These are phyloP conservation scores for Fusarium heterosporum DNA, from an alignment of 2,329 filamentous ascomycete species.

Conservation along the genomic window DNA sequence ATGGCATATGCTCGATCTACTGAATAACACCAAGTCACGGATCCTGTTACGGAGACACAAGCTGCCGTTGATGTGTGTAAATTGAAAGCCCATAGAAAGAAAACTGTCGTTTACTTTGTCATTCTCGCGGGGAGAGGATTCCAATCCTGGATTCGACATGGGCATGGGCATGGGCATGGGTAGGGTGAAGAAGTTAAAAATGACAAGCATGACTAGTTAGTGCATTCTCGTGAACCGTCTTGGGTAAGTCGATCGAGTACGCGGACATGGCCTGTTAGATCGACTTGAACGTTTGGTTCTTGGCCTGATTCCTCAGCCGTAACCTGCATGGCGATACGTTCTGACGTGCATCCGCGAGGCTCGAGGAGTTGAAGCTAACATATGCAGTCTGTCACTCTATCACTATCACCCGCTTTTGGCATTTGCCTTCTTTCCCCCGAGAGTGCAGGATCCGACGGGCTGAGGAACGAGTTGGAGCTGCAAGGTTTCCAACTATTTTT, in stretches of 20 bases:
- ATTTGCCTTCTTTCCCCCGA: conserved; percentile 27
- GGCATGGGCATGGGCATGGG: not conserved
- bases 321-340: conserved; percentile 16
- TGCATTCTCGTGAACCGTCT: not conserved
- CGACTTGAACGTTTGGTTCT: conserved; percentile 17
- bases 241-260: not conserved
- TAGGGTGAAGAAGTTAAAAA: not conserved
- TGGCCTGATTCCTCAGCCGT: conserved; percentile 8
- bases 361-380: conserved; percentile 9
- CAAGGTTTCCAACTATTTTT: conserved; percentile 2
- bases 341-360: conserved; percentile 20
- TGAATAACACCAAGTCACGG: not conserved
- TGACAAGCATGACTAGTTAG: not conserved
- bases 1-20: conserved; percentile 12
- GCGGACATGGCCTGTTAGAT: not conserved
- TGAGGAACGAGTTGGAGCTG: conserved; percentile 31
- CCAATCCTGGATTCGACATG: not conserved
- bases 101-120: not conserved
- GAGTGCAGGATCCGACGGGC: conserved; percentile 23
- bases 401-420: conserved; percentile 35
- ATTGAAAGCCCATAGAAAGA: not conserved
- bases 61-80: not conserved
- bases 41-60: not conserved
- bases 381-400: conserved; percentile 5
- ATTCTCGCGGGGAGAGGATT: not conserved